phyloP scores from a whole-genome alignment of 345 rosid species.

The Bretschneidera sinensis region DNA sequence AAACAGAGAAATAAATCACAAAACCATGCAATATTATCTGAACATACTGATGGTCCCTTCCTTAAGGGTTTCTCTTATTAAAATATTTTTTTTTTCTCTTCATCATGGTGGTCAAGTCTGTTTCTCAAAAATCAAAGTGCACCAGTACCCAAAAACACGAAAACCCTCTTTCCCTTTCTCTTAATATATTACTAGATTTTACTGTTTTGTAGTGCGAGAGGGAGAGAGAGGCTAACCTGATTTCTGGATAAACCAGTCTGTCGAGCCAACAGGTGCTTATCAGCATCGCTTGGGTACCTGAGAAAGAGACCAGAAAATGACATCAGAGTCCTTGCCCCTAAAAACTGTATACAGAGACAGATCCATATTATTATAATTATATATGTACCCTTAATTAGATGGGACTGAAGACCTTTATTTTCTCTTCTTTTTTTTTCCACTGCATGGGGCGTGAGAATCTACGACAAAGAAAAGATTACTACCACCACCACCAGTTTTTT shows the following conservation, averaged over 20 bases:
- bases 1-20: constrained; percentile 19
- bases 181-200: too few relatives aligned
- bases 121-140: background rate
- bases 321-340: constrained; percentile 42
- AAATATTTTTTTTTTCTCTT: background rate
- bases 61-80: background rate
- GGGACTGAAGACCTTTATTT: too few relatives aligned
- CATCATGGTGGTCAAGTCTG: background rate
- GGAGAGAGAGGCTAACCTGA: constrained; percentile 55
- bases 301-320: constrained; percentile 82
- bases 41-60: constrained; percentile 19
- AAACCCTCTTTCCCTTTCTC: background rate
- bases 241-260: constrained; percentile 99
- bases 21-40: constrained; percentile 27
- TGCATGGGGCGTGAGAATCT: constrained; percentile 83
- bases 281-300: constrained; percentile 99
- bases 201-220: background rate
- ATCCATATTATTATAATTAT: background rate
- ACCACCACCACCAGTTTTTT: constrained; percentile 19
- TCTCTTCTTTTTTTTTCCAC: constrained; percentile 26
- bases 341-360: constrained; percentile 31
- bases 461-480: constrained; percentile 38
- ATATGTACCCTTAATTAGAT: constrained; percentile 9
- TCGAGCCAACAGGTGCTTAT: constrained; percentile 96
- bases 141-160: constrained; percentile 12